Evolutionary conservation across 2,329 filamentous ascomycete species (phyloP), one percentile per base, ranked within the genome.

Genomic region (Cordyceps javanica): DNA sequence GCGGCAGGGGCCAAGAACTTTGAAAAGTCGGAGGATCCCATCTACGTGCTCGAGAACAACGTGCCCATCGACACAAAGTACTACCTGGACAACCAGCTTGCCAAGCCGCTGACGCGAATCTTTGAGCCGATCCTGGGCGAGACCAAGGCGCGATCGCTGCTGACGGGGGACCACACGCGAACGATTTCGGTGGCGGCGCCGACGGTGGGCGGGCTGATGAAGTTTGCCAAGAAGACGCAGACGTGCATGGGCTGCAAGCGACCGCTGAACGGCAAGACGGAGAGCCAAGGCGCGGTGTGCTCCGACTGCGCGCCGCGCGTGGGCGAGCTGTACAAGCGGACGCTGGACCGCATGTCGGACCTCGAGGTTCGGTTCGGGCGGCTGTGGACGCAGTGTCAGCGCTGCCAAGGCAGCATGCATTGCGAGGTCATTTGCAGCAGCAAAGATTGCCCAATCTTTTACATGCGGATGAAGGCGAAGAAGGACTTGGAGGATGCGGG

Each of bases 391-490:
- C 94, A 99, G 73, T 99, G 94, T 71, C 94, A 99, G 76, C 82
- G 94, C 42, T 99, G 94, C 72, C 94, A 99, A 76, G 94, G 92
- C 56, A 97, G 91, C 76, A 89, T 99, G 82, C 94, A 99, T 75
- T 94, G 91, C 71, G 94, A 99, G 73, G 95, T 99, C 56, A 97
- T 99, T 65, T 99, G 94, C 77, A 92, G 88, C 62, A 93, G 88
- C 70, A 89, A 91, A 71, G 94, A 99, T 77, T 99, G 94, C 70
- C 94, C 94, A 1, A 99, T 99, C 68, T 99, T 99, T 73, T 99
- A 99, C 73, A 99, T 99, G 94, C 86, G 94, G 5, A 99, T 99
- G 94, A 99, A 99, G 81, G 93, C 93, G 32, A 96, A 97, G 82
- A 99, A 99, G 79, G 94, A 99, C 71, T 86, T 97, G 39, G 93